Evolutionary conservation across 257 asterid genomes (phyloP).

Genomic region (Capsicum pubescens): DNA sequence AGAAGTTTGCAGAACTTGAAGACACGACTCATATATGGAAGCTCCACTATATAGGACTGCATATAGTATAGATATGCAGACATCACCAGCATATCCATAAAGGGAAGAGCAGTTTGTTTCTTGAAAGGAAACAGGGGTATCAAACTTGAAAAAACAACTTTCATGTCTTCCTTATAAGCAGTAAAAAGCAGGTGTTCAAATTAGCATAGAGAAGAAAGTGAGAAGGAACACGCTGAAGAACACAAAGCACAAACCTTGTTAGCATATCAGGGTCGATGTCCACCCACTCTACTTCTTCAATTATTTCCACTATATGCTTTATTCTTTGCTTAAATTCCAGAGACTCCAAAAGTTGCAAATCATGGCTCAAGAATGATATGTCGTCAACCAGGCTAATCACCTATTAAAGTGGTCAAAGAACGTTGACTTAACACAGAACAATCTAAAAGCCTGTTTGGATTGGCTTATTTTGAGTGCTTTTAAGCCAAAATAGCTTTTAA

Average conservation of each 20-base stretch:
- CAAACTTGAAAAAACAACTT: constrained; percentile 15
- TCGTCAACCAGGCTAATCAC: constrained; percentile 63
- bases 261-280: constrained; percentile 80
- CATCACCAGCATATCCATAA: background rate
- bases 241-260: constrained; percentile 63
- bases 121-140: background rate
- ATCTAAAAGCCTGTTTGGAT: background rate
- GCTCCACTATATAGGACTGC: background rate
- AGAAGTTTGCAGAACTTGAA: background rate
- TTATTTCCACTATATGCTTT: constrained; percentile 76
- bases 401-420: constrained; percentile 48
- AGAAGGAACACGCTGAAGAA: background rate
- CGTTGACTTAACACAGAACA: constrained; percentile 4
- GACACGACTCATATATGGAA: background rate
- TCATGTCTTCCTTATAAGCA: background rate
- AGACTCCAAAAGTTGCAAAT: constrained; percentile 91
- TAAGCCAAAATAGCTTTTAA: too few species aligned
- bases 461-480: too few species aligned
- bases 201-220: background rate
- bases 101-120: background rate
- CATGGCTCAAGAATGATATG: constrained; percentile 78
- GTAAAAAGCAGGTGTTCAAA: constrained; percentile 9
- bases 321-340: constrained; percentile 92
- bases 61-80: constrained; percentile 10
- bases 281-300: constrained; percentile 90